phyloP scores from a whole-genome alignment of 352 stramenopile species.

The Phytopythium aichiense region DNA sequence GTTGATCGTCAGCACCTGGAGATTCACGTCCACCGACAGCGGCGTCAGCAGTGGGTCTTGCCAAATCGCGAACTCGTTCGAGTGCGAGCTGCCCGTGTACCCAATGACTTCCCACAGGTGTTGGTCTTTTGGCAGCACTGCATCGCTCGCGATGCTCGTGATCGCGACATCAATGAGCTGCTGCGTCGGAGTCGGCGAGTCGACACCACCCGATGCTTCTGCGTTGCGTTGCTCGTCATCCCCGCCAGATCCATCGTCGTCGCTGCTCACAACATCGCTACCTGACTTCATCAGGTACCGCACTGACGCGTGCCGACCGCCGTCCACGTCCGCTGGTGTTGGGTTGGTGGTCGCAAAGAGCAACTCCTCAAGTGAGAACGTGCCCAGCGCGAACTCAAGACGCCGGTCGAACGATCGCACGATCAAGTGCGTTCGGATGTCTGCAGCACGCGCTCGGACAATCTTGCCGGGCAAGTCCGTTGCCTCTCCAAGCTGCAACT shows the following conservation, averaged over 20 bases:
- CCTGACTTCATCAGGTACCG: constrained; percentile 66
- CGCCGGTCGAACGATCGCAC: constrained; percentile 63
- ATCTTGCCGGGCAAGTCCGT: constrained; percentile 36
- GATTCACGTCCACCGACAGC: constrained; percentile 64
- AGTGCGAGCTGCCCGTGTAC: not conserved
- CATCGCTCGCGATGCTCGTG: constrained; percentile 62
- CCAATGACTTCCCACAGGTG: constrained; percentile 26
- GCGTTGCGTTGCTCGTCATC: not conserved
- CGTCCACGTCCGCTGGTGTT: constrained; percentile 8
- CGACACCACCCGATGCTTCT: not conserved
- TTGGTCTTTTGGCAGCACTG: constrained; percentile 54
- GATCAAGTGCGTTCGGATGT: constrained; percentile 61
- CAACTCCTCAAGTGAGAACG: constrained; percentile 72
- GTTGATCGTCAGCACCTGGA: constrained; percentile 70
- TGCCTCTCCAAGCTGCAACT: constrained; percentile 52
- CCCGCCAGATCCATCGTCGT: constrained; percentile 8
- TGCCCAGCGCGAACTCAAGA: constrained; percentile 68
- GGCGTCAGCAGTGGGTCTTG: constrained; percentile 65
- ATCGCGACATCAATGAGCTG: constrained; percentile 69
- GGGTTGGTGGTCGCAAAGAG: constrained; percentile 22
- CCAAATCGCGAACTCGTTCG: constrained; percentile 51
- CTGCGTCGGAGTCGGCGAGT: not conserved
- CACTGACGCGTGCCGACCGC: constrained; percentile 13
- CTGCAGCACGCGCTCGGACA: constrained; percentile 42
- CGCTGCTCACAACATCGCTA: constrained; percentile 18